phyloP scores from a whole-genome alignment of 441 rosid species.

The Populus trichocarpa region DNA sequence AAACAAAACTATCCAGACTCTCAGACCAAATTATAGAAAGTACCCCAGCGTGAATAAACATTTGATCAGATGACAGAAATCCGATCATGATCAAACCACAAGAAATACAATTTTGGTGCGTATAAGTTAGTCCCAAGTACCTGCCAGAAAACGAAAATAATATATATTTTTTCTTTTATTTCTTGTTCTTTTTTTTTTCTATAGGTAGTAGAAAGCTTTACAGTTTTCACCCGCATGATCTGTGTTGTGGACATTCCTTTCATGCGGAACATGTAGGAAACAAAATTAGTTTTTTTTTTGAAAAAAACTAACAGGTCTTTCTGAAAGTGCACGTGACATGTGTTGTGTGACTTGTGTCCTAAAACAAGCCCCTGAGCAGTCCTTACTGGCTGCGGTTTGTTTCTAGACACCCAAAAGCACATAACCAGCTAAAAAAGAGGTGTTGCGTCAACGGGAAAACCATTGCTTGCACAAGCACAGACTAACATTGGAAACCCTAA shows the following conservation, averaged over 20 bases:
- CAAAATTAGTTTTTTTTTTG: no score
- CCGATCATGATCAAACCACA: no score
- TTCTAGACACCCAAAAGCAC: background rate
- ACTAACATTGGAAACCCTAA: background rate
- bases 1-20: background rate
- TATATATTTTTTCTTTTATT: no score
- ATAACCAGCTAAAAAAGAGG: background rate
- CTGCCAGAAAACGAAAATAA: no score
- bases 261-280: background rate
- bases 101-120: no score
- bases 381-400: slow-evolving; percentile 9
- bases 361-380: slow-evolving; percentile 1
- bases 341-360: background rate
- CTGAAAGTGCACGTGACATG: background rate
- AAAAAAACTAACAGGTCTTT: background rate
- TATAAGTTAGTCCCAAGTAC: no score
- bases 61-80: background rate
- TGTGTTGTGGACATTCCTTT: background rate
- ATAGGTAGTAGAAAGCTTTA: no score
- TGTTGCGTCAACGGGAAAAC: slow-evolving; percentile 21
- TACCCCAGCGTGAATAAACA: background rate
- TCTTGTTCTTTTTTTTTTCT: no score
- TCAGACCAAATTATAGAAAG: background rate
- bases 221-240: no score
- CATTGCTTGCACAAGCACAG: background rate